Conservation (phyloP, 495 filamentous ascomycete genomes). For the Thermochaetoides thermophila region DNA sequence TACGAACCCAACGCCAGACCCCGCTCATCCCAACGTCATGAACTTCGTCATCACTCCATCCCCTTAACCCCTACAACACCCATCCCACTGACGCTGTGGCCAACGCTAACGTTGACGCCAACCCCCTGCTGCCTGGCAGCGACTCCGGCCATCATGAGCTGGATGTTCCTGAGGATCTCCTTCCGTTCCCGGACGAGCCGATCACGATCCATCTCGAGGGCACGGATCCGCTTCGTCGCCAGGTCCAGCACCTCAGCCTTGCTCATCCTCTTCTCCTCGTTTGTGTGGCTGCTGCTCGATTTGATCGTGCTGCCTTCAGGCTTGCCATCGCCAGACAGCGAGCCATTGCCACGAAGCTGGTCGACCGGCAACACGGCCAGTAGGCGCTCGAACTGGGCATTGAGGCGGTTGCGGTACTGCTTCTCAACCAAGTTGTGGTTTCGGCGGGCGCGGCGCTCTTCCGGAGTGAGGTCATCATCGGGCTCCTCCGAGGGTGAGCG, state of each 20-base stretch:
- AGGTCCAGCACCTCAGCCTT: slow-evolving; percentile 19
- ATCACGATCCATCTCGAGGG: slow-evolving; percentile 8
- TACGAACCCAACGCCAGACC: too few species aligned
- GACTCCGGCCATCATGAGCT: slow-evolving; percentile 3
- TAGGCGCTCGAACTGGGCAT: slow-evolving; percentile 16
- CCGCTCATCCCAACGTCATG: too few species aligned
- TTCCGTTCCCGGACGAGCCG: slow-evolving; percentile 6
- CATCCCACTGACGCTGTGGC: too few species aligned
- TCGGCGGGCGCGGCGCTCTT: slow-evolving; percentile 13
- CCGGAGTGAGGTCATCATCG: slow-evolving; percentile 8
- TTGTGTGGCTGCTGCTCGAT: not conserved
- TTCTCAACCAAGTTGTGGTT: slow-evolving; percentile 20
- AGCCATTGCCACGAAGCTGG: not conserved
- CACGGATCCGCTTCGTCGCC: slow-evolving; percentile 12
- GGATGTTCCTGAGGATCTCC: slow-evolving; percentile 9
- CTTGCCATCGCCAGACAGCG: not conserved
- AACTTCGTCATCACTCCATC: not conserved
- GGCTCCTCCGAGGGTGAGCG: not conserved
- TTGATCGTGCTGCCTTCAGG: not conserved
- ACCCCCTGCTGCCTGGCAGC: not conserved
- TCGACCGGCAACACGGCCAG: slow-evolving; percentile 13
- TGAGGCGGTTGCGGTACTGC: slow-evolving; percentile 18
- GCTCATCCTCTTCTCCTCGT: slow-evolving; percentile 12
- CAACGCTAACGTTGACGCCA: too few species aligned
- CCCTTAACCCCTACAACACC: not conserved